Conservation (phyloP, 164 flowering plant species). For the Vitis riparia region DNA sequence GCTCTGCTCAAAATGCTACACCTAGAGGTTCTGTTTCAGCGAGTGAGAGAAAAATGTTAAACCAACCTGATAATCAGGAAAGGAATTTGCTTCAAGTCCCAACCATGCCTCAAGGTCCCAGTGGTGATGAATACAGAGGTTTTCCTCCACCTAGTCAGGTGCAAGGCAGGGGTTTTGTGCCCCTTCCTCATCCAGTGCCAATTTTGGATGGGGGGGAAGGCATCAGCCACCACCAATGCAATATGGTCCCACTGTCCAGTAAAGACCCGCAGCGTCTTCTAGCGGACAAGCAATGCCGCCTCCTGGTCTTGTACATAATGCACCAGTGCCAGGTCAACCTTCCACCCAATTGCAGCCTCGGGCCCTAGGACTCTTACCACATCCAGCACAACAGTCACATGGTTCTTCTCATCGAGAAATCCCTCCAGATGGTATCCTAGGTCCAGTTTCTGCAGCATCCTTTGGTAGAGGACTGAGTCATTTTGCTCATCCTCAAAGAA, state of each 20-base stretch:
- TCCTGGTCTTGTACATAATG: conserved; percentile 24
- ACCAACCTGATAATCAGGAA: conserved; percentile 9
- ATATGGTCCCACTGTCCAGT: conserved; percentile 28
- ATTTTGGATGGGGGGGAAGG: conserved; percentile 22
- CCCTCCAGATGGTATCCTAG: conserved; percentile 31
- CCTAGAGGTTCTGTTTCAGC: conserved; percentile 8
- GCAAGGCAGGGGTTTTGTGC: conserved; percentile 26
- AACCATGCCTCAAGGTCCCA: conserved; percentile 15
- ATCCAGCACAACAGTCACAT: conserved; percentile 24
- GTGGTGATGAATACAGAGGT: conserved; percentile 16
- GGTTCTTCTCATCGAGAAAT: conserved; percentile 25
- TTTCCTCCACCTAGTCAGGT: conserved; percentile 24
- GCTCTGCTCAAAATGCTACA: background rate
- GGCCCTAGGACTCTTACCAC: conserved; percentile 35
- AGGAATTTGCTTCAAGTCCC: conserved; percentile 14
- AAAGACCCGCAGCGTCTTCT: conserved; percentile 32
- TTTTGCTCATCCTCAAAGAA: conserved; percentile 32
- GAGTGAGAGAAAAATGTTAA: conserved; percentile 8
- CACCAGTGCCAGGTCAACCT: conserved; percentile 34
- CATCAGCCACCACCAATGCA: conserved; percentile 15
- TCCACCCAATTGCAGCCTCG: conserved; percentile 38
- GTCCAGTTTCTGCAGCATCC: conserved; percentile 26
- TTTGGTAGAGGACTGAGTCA: conserved; percentile 43
- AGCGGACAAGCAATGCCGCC: conserved; percentile 24
- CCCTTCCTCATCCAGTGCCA: conserved; percentile 18